Conservation (phyloP, 2,329 filamentous ascomycete genomes). For the Rhinocladiella similis region DNA sequence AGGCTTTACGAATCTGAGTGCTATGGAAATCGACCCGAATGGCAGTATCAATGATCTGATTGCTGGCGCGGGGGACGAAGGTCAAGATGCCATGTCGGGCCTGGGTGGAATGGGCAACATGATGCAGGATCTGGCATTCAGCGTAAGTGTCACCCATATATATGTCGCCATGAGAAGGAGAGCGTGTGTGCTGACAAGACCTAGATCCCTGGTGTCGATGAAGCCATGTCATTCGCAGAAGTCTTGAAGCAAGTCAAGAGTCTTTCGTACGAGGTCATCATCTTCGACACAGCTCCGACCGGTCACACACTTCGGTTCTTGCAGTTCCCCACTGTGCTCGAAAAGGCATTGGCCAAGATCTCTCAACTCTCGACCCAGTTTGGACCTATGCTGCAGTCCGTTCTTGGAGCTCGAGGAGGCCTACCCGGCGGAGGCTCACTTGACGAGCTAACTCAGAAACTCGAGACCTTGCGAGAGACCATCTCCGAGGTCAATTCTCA, state of each 20-base stretch:
- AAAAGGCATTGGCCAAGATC: conserved; percentile 97
- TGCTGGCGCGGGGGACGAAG: conserved; percentile 71
- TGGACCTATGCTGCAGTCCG: conserved; percentile 90
- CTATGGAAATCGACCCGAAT: conserved; percentile 99
- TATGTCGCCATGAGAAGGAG: no score
- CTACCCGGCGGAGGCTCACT: conserved; percentile 92
- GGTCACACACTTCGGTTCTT: conserved; percentile 98
- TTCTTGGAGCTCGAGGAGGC: conserved; percentile 74
- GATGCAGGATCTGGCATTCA: conserved; percentile 98
- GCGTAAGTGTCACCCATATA: conserved; percentile 53
- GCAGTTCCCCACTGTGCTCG: conserved; percentile 95
- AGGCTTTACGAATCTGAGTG: conserved; percentile 89
- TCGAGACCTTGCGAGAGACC: conserved; percentile 88
- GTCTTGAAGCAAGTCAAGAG: conserved; percentile 99
- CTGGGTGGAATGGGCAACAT: conserved; percentile 77
- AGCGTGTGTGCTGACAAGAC: background rate
- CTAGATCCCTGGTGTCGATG: conserved; percentile 97
- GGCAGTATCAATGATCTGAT: conserved; percentile 95
- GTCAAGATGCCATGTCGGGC: conserved; percentile 69
- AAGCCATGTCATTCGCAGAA: conserved; percentile 99
- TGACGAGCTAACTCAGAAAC: conserved; percentile 88
- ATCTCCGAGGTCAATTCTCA: conserved; percentile 96
- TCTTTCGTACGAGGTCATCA: conserved; percentile 96
- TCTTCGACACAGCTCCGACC: conserved; percentile 97
- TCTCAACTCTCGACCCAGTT: conserved; percentile 93